phyloP scores from a whole-genome alignment of 192 early-diverging fungal genomes.

The Coemansia sp. region DNA sequence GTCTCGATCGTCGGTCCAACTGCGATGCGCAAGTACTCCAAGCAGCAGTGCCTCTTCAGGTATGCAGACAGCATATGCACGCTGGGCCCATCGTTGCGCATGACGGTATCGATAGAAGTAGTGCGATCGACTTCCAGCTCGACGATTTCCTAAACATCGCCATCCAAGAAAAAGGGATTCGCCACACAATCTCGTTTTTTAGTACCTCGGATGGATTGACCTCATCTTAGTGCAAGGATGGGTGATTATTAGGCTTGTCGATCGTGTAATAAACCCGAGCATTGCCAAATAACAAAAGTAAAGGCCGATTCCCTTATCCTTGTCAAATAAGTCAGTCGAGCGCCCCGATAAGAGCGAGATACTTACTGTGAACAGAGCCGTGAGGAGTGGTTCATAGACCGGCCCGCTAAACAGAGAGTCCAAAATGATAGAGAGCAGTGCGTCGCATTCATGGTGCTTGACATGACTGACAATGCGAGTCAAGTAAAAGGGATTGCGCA shows the following conservation, averaged over 20 bases:
- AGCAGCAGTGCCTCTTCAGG: constrained; percentile 28
- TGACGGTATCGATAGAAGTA: constrained; percentile 36
- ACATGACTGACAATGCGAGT: constrained; percentile 27
- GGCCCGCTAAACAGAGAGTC: constrained; percentile 40
- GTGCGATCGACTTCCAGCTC: constrained; percentile 47
- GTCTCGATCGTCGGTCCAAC: constrained; percentile 44
- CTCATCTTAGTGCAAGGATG: too few species aligned
- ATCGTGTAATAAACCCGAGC: neutral
- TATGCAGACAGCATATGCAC: constrained; percentile 47
- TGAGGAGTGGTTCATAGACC: constrained; percentile 25
- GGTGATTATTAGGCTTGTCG: neutral
- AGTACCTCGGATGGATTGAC: too few species aligned
- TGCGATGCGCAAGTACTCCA: constrained; percentile 41
- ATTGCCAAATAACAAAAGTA: neutral
- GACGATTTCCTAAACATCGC: constrained; percentile 51
- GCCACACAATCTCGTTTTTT: too few species aligned
- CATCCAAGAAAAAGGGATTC: too few species aligned
- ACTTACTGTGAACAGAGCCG: constrained; percentile 48
- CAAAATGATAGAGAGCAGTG: constrained; percentile 32
- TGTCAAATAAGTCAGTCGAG: too few species aligned
- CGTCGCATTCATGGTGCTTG: constrained; percentile 53
- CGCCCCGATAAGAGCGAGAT: neutral
- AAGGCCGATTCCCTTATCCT: neutral
- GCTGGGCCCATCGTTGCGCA: constrained; percentile 54
- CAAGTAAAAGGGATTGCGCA: constrained; percentile 44